These are phyloP conservation scores for Phaeosphaeriaceae sp. DNA, from an alignment of 2,329 filamentous ascomycete species.

Conservation along the genomic window DNA sequence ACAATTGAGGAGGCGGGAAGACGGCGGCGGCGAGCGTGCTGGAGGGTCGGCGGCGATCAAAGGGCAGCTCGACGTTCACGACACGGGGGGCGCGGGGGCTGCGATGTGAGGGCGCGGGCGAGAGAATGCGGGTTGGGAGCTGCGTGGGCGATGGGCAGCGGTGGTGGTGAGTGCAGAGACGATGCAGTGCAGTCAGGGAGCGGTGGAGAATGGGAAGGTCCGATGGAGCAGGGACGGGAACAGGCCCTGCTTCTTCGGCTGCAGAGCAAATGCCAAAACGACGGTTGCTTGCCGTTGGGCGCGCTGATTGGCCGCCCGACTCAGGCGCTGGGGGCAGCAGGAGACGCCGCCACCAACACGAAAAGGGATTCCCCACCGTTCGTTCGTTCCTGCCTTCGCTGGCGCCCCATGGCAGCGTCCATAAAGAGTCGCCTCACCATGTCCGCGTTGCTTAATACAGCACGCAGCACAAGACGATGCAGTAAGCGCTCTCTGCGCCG, in stretches of 20 bases:
- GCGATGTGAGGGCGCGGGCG: constrained; percentile 15
- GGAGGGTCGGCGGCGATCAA: constrained; percentile 11
- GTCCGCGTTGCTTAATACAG: too few species aligned
- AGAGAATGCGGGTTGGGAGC: too few species aligned
- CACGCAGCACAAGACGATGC: too few species aligned
- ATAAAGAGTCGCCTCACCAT: too few species aligned
- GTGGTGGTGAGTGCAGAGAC: constrained; percentile 4
- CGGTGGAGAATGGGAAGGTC: constrained; percentile 12
- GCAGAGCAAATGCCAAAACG: constrained; percentile 38
- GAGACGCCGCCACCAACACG: constrained; percentile 15
- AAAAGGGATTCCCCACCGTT: constrained; percentile 17
- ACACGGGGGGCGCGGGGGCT: too few species aligned
- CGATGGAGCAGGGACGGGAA: constrained; percentile 13
- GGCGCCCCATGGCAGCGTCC: too few species aligned
- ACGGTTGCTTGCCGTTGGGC: constrained; percentile 25
- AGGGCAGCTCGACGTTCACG: too few species aligned
- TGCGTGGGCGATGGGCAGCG: too few species aligned
- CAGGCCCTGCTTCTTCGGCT: constrained; percentile 22
- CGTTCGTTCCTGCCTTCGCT: too few species aligned
- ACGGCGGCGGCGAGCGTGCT: constrained; percentile 6
- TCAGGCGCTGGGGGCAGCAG: constrained; percentile 29
- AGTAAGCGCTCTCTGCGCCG: too few species aligned
- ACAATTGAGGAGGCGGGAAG: constrained; percentile 9
- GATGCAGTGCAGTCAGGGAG: constrained; percentile 11
- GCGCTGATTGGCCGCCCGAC: constrained; percentile 28